Evolutionary conservation across 768 basidiomycete genomes (phyloP).

Genomic region (Lactarius tabidus): DNA sequence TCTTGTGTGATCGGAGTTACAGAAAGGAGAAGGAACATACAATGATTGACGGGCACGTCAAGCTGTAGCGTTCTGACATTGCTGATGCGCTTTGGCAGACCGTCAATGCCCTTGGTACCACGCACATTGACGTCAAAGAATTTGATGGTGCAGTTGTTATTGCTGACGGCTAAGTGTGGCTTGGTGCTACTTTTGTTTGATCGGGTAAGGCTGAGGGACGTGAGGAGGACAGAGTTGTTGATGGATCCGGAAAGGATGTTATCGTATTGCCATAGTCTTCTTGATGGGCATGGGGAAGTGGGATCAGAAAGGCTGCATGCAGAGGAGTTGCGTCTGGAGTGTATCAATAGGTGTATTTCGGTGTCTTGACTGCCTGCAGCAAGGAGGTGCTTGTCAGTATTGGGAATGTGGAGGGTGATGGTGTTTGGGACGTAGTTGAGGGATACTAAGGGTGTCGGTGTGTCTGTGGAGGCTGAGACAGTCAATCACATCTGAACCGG

Average conservation of each 20-base stretch:
- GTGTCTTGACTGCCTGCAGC: conserved; percentile 73
- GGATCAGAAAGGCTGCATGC: conserved; percentile 11
- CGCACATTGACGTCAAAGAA: conserved; percentile 72
- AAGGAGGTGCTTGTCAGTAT: conserved; percentile 53
- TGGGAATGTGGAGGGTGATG: conserved; percentile 50
- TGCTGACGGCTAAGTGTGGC: conserved; percentile 76
- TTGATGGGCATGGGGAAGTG: conserved; percentile 17
- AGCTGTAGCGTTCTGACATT: conserved; percentile 53
- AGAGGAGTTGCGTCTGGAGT: conserved; percentile 27
- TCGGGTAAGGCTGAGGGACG: conserved; percentile 56
- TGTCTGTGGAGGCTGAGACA: conserved; percentile 21
- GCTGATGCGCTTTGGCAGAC: conserved; percentile 39
- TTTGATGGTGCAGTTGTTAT: conserved; percentile 80
- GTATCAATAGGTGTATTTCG: conserved; percentile 63
- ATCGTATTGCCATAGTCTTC: conserved; percentile 51
- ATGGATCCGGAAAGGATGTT: conserved; percentile 60
- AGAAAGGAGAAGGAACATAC: conserved; percentile 42
- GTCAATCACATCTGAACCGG: conserved; percentile 1
- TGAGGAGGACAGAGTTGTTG: conserved; percentile 74
- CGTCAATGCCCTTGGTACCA: conserved; percentile 31
- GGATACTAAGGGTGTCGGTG: conserved; percentile 47
- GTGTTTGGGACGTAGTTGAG: conserved; percentile 62
- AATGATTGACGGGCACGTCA: conserved; percentile 76
- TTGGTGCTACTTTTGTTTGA: conserved; percentile 63
- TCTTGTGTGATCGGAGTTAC: not conserved